Base-by-base conservation (phyloP, 371 early-diverging fungal genomes). In the Mucor piriformis region DNA sequence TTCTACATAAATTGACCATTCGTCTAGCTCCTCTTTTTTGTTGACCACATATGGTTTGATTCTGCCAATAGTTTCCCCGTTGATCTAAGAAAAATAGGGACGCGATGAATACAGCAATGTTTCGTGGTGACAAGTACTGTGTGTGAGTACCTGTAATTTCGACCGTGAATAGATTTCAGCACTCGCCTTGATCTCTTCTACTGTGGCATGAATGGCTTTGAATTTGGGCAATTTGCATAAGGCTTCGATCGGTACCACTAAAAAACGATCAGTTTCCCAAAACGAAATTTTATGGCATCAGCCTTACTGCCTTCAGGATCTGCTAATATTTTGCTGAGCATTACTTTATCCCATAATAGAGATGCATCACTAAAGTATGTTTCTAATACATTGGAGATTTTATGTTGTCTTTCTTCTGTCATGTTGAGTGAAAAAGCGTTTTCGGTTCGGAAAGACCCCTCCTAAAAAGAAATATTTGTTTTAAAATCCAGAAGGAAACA, bases 1-100 rank as follows among this genome's bases (percentile, higher is more conserved):
- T 50, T 76, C 79, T 16, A 76, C 76, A 51, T 76, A 76, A 8
- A 79, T 72, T 10, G 79, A 76, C 66, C 71, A 74, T 8, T 68
- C 71, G 21, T 76, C 76, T 15, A 65, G 32, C 43, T 70, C 73
- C 23, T 70, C 61, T 20, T 64, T 70, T 29, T 74, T 70, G 11
- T 62, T 50, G 0, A 44, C 27, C 0, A 72, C 53, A 49, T 62
- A 74, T 0, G 74, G 79, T 20, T 74, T 79, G 27, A 76, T 66
- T 43, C 79, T 63, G 0, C 59, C 66, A 18, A 79, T 47, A 16
- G 54, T 63, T 6, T 37, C 50, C 23, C 21, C 48, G 21, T 48
- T 56, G 11, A 69, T 13, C 56, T 59, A 54, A 25, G 16, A 24
- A 43, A 13, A 20, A 35, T 18, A 1, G 29, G n/a, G n/a, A n/a